Conservation (phyloP, 495 filamentous ascomycete genomes). For the Cairneyella variabilis region DNA sequence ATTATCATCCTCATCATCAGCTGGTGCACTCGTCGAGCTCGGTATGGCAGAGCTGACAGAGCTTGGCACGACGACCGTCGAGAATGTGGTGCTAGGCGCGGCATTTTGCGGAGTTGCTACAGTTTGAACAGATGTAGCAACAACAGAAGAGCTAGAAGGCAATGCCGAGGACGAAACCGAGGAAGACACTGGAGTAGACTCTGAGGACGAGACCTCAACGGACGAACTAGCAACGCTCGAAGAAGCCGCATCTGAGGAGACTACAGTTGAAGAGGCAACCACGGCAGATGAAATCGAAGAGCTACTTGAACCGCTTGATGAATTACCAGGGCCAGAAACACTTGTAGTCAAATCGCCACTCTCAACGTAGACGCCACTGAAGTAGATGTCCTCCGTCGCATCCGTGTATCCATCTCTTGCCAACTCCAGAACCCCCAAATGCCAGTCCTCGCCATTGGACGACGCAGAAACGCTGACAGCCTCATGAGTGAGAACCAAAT, state of each 20-base stretch:
- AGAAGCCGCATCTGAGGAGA: neutral
- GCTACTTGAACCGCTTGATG: neutral
- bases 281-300: neutral
- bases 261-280: neutral
- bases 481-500: constrained; percentile 51
- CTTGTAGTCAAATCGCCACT: constrained; percentile 54
- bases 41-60: neutral
- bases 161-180: neutral
- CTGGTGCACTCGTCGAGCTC: neutral
- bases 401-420: constrained; percentile 51
- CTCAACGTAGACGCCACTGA: constrained; percentile 71
- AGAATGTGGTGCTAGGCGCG: neutral
- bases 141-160: no score
- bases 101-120: neutral
- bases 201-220: neutral
- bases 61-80: neutral
- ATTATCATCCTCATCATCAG: neutral
- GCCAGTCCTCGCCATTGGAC: constrained; percentile 70
- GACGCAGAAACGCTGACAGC: constrained; percentile 54
- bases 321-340: constrained; percentile 43
- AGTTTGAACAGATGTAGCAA: no score
- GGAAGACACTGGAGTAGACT: neutral
- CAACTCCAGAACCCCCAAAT: constrained; percentile 65
- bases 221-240: neutral
- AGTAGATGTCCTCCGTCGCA: constrained; percentile 62